Percentiles rank a stretch among this genome's conserved stretches.
These are phyloP conservation scores for Erysimum pusillum DNA, from an alignment of 441 rosid species.

Conservation along the genomic window DNA sequence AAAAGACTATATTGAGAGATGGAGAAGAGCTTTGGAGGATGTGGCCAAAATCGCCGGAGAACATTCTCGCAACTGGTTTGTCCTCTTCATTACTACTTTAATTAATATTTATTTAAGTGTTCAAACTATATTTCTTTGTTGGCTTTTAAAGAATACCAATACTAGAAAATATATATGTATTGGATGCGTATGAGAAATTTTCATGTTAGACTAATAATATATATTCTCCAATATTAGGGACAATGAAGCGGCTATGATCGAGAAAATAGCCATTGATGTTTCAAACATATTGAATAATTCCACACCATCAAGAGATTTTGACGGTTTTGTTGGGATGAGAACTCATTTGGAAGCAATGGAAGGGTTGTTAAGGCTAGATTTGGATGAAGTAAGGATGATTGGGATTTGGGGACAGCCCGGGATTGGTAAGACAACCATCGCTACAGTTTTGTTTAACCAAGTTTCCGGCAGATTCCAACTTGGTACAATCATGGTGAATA, in stretches of 20 bases:
- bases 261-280: background rate
- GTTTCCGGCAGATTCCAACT: background rate
- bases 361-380: background rate
- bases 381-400: background rate
- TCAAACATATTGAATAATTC: background rate
- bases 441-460: background rate
- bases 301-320: background rate
- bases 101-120: background rate
- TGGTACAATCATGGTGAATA: background rate
- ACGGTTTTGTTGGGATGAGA: background rate
- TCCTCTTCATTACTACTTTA: background rate
- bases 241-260: background rate
- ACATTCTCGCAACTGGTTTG: background rate
- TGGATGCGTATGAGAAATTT: background rate
- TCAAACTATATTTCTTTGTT: background rate
- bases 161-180: background rate
- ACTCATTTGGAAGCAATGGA: background rate
- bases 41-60: background rate
- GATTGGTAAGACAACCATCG: background rate
- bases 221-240: background rate
- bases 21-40: background rate
- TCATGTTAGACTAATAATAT: background rate
- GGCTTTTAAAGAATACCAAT: background rate
- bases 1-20: background rate
- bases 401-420: conserved; percentile 8